Conservation (phyloP, 2,329 filamentous ascomycete species). For the Pseudocercospora pini-densiflorae region DNA sequence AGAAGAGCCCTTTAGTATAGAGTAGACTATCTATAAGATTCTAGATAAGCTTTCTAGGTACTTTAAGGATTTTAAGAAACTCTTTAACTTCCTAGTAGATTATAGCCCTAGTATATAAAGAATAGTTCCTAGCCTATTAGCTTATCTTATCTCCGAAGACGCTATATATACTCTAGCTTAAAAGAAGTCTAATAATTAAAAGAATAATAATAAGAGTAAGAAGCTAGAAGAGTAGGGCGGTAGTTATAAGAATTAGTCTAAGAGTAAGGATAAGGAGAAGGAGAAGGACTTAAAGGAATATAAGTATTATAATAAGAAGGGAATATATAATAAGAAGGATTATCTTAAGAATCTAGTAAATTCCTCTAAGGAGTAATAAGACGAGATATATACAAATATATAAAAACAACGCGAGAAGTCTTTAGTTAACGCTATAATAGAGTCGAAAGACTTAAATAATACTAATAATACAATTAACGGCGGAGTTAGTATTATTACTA, state of each 20-base stretch:
- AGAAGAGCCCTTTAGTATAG: neutral
- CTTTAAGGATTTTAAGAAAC: neutral
- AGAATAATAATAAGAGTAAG: neutral
- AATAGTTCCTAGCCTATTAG: neutral
- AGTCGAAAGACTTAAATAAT: neutral
- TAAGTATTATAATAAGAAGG: neutral
- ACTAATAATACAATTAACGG: neutral
- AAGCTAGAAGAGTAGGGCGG: neutral
- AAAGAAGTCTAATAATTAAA: neutral
- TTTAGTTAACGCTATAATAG: neutral
- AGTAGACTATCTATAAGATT: neutral
- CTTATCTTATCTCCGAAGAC: neutral
- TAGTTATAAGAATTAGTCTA: neutral
- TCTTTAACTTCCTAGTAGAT: neutral
- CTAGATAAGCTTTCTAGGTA: neutral
- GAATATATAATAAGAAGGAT: neutral
- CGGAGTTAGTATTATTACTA: neutral
- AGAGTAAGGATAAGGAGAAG: neutral
- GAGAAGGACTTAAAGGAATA: neutral
- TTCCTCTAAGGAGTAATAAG: neutral
- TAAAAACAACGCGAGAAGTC: no score
- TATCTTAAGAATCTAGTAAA: neutral
- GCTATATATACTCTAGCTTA: neutral
- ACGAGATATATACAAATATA: neutral
- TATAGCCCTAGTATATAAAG: neutral